Percentiles rank a stretch among this genome's conserved stretches.
Evolutionary conservation across 352 stramenopile genomes (phyloP).

Genomic region (Peronospora tabacina): DNA sequence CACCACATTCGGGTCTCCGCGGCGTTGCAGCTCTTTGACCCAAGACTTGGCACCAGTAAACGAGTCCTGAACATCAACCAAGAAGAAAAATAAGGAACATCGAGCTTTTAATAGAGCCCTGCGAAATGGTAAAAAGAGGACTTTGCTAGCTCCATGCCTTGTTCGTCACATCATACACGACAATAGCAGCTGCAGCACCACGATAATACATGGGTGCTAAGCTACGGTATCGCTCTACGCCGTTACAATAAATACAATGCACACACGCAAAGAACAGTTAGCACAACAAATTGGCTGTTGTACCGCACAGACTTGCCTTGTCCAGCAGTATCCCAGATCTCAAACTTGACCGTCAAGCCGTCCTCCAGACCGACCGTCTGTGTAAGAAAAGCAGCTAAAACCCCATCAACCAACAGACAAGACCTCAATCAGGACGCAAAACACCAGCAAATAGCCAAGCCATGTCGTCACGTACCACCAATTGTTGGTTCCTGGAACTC

Average conservation of each 20-base stretch:
- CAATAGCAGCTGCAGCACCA: constrained; percentile 91
- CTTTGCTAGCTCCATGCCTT: constrained; percentile 48
- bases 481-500: constrained; percentile 99
- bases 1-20: constrained; percentile 95
- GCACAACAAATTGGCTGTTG: not conserved
- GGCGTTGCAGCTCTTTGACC: constrained; percentile 99
- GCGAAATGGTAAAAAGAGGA: not conserved
- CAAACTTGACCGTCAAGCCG: constrained; percentile 97
- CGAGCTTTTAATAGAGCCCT: constrained; percentile 3
- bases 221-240: constrained; percentile 91
- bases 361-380: constrained; percentile 97
- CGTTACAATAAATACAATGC: not conserved
- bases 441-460: no score
- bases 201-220: constrained; percentile 98
- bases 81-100: constrained; percentile 3
- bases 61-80: constrained; percentile 67
- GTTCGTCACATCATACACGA: constrained; percentile 97
- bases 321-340: constrained; percentile 99
- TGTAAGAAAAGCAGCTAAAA: constrained; percentile 93
- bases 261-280: constrained; percentile 6
- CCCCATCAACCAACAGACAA: constrained; percentile 3
- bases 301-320: constrained; percentile 55
- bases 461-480: constrained; percentile 47
- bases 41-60: constrained; percentile 98
- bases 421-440: constrained; percentile 2